A percentile compares a stretch with the other conserved stretches of the same genome.
Evolutionary conservation across 2,329 filamentous ascomycete genomes (phyloP).

Genomic region (Dothistroma pini): DNA sequence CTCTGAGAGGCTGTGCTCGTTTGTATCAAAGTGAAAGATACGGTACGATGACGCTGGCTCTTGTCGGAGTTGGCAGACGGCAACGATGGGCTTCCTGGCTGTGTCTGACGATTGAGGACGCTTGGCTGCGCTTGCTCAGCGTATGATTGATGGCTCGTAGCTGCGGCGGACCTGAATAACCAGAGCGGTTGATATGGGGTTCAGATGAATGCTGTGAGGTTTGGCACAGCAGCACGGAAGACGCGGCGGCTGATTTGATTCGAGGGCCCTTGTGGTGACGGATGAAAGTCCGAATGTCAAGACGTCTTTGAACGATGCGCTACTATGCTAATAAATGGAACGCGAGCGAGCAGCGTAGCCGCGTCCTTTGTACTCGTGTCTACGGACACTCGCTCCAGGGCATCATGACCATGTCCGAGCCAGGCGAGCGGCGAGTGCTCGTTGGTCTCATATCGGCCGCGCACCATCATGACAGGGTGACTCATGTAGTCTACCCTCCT

Average conservation of each 20-base stretch:
- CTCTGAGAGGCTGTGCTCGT: not conserved
- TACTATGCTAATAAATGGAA: not conserved
- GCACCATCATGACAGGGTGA: constrained; percentile 20
- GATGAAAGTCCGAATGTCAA: not conserved
- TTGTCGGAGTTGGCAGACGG: not conserved
- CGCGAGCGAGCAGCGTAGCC: constrained; percentile 13
- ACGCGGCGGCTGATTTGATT: constrained; percentile 2
- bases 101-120: constrained; percentile 7
- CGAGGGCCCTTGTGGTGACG: not conserved
- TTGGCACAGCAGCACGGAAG: constrained; percentile 9
- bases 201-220: constrained; percentile 12
- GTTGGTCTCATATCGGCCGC: constrained; percentile 8
- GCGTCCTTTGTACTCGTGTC: constrained; percentile 15
- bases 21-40: not conserved
- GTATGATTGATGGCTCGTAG: constrained; percentile 15
- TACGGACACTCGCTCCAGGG: constrained; percentile 11
- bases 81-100: constrained; percentile 5
- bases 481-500: constrained; percentile 19
- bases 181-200: constrained; percentile 10
- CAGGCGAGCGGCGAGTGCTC: not conserved
- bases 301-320: not conserved
- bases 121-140: constrained; percentile 11
- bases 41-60: not conserved
- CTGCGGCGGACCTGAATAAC: constrained; percentile 14
- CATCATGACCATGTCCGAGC: constrained; percentile 6